phyloP scores from a whole-genome alignment of 2,329 filamentous ascomycete species.

The Pseudogymnoascus sp. region DNA sequence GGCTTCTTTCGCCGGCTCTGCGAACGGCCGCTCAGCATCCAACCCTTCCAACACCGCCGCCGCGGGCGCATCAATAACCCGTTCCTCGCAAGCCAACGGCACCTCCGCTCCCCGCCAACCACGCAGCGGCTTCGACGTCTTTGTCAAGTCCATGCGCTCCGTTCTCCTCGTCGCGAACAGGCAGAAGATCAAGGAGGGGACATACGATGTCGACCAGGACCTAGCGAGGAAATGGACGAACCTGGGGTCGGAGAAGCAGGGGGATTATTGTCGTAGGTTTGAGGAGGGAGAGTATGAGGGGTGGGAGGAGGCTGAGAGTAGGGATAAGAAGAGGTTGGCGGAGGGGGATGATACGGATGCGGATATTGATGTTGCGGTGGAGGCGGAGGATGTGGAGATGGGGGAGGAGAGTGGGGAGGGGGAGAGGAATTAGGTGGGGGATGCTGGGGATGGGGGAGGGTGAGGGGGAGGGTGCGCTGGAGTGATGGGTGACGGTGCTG shows the following conservation, averaged over 20 bases:
- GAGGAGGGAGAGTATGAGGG: background rate
- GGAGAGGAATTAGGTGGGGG: background rate
- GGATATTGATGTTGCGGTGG: background rate
- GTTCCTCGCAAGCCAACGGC: conserved; percentile 22
- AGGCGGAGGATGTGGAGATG: background rate
- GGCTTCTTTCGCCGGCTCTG: conserved; percentile 29
- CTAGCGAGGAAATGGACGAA: conserved; percentile 23
- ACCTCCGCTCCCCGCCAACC: conserved; percentile 23
- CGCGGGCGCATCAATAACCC: conserved; percentile 24
- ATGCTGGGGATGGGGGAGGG: background rate
- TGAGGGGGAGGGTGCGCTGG: background rate
- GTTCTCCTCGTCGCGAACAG: conserved; percentile 18
- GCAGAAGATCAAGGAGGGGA: conserved; percentile 20
- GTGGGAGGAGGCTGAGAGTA: background rate
- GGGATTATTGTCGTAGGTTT: conserved; percentile 11
- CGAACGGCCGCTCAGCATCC: conserved; percentile 46
- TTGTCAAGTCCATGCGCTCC: conserved; percentile 22
- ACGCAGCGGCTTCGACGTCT: conserved; percentile 23
- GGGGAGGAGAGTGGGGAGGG: background rate
- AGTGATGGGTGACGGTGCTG: background rate
- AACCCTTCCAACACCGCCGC: conserved; percentile 32
- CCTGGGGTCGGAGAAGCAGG: conserved; percentile 17
- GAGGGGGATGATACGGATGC: background rate
- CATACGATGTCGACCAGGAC: conserved; percentile 22
- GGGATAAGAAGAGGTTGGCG: background rate